Percentiles rank a stretch among this genome's conserved stretches.
These are phyloP conservation scores for Claviceps arundinis DNA, from an alignment of 2,329 filamentous ascomycete species.

Conservation along the genomic window DNA sequence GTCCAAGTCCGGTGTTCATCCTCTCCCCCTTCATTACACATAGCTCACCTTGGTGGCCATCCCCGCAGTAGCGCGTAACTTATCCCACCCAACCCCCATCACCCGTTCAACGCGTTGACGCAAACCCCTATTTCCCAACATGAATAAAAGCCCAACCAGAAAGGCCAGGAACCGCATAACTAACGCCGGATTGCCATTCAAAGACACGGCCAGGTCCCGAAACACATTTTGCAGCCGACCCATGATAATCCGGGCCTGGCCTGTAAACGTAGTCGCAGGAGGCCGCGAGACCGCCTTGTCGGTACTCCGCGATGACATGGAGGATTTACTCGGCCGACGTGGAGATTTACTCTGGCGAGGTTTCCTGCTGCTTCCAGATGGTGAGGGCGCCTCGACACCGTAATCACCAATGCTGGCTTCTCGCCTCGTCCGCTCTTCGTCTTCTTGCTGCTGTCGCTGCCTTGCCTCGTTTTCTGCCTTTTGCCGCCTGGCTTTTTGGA, in stretches of 20 bases:
- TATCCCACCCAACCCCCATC: slow-evolving; percentile 60
- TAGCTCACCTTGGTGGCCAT: slow-evolving; percentile 98
- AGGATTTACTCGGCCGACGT: slow-evolving; percentile 13
- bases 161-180: slow-evolving; percentile 60
- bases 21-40: slow-evolving; percentile 40
- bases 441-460: slow-evolving; percentile 37
- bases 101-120: slow-evolving; percentile 61
- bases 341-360: slow-evolving; percentile 17
- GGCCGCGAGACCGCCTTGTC: slow-evolving; percentile 15
- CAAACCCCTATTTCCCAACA: slow-evolving; percentile 62
- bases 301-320: slow-evolving; percentile 15
- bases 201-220: slow-evolving; percentile 33
- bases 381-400: slow-evolving; percentile 43
- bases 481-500: slow-evolving; percentile 42
- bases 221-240: slow-evolving; percentile 37
- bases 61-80: slow-evolving; percentile 70
- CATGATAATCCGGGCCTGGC: slow-evolving; percentile 39
- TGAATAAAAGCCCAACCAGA: slow-evolving; percentile 60
- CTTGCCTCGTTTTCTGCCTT: slow-evolving; percentile 47
- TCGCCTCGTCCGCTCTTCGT: slow-evolving; percentile 38
- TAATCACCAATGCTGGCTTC: slow-evolving; percentile 53
- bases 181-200: slow-evolving; percentile 43
- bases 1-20: too few species aligned
- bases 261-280: slow-evolving; percentile 27
- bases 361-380: slow-evolving; percentile 23